Evolutionary conservation across 805 yeast species (phyloP).

Genomic region (Kregervanrija fluxuum): DNA sequence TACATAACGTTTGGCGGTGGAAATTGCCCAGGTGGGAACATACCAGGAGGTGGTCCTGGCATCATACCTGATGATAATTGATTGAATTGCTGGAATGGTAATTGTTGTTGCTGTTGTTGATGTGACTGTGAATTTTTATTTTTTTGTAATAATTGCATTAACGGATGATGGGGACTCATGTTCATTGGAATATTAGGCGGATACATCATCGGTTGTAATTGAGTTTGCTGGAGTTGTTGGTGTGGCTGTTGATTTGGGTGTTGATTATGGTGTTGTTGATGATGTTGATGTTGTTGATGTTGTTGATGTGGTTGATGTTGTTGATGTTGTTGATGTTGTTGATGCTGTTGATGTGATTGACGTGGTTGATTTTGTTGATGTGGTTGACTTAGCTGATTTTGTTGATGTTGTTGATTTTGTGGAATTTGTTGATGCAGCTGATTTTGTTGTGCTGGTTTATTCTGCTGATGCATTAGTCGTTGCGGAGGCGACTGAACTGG

Average conservation of each 20-base stretch:
- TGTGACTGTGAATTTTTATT: constrained; percentile 4
- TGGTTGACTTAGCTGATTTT: constrained; percentile 4
- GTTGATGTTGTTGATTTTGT: constrained; percentile 1
- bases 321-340: constrained; percentile 5
- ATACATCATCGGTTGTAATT: too few species aligned
- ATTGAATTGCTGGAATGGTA: constrained; percentile 1
- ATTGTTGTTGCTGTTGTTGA: not conserved
- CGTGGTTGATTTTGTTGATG: not conserved
- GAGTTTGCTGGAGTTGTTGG: constrained; percentile 4
- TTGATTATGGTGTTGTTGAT: constrained; percentile 13
- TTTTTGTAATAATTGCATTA: constrained; percentile 11
- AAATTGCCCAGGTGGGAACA: constrained; percentile 3
- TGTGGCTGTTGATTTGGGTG: constrained; percentile 11
- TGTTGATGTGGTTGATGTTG: constrained; percentile 6
- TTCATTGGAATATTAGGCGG: not conserved
- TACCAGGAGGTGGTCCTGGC: constrained; percentile 5
- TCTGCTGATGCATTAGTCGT: not conserved
- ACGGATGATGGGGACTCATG: constrained; percentile 10
- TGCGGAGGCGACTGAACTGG: constrained; percentile 5
- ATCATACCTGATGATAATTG: constrained; percentile 3
- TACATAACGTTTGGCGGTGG: constrained; percentile 4
- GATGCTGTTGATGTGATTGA: constrained; percentile 3
- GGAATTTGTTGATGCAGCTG: constrained; percentile 1
- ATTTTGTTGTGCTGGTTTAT: not conserved
- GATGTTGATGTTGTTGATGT: constrained; percentile 5